Base-by-base conservation (phyloP, 306 rosid genomes). In the Crotalaria pallida region DNA sequence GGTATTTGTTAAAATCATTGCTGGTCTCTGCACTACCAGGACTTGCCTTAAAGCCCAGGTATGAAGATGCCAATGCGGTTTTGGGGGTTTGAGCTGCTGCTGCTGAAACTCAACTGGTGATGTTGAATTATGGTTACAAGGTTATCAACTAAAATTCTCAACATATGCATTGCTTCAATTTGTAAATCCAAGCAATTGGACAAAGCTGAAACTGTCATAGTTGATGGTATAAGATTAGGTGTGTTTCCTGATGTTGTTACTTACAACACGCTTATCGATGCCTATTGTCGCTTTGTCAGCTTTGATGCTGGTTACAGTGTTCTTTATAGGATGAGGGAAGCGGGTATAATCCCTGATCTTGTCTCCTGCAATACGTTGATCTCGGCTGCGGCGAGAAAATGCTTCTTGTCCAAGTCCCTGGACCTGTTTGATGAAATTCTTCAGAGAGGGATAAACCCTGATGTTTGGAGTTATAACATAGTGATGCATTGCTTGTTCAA, bases 401-500 rank as follows among this genome's bases (percentile, higher is more conserved):
- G 51, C 43, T 58, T 83, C 0, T 79, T 88, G 24, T 55, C 71
- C 0, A 78, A 43, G 17, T 72, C 90, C 61, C 58, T 80, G 68
- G 72, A 85, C 60, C 71, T 92, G 64, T 92, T 89, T n/a, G 87
- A 86, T 2, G 88, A 86, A 84, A 92, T 90, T 93, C 68, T 80
- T 48, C 79, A 45, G 17, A 21, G 60, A 3, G 89, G 88, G n/a
- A 77, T 88, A 21, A 34, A 0, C n/a, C 96, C 96, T 11, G 86
- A 90, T 64, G 16, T 85, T 1, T 86, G 96, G 96, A 89, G 88
- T 73, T 84, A 83, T 76, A 92, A 88, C 69, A 88, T 81, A 7
- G 48, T 85, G 49, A 88, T 92, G 93, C 80, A 86, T 55, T 86
- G 96, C 72, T 77, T 82, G 71, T 92, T 92, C 80, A 79, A 71